Evolutionary conservation across 106 monocot genomes (phyloP), one percentile per base, ranked within the genome.

Genomic region (Vanilla planifolia): DNA sequence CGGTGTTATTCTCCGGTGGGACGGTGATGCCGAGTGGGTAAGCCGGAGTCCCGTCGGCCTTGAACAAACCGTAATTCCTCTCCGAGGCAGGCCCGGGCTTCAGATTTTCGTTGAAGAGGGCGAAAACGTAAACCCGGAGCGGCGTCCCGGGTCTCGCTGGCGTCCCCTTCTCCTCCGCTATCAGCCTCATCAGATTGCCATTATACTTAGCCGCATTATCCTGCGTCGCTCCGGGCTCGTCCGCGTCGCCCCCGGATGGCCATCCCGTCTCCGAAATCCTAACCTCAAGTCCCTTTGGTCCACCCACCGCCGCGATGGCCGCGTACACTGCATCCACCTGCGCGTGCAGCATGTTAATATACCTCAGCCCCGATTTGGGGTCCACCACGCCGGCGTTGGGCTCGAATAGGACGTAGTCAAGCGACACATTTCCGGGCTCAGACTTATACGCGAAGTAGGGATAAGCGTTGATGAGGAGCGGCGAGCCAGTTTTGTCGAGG

Each of bases 131-230:
- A 5, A 70, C 70, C 61, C 70, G 50, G 3, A 70, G 61, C 17
- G 48, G 19, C 40, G 42, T 10, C 39, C 3, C 16, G 15, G 70
- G 70, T 5, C 40, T 40, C 61, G 53, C 23, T 5, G 61, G 70
- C 30, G 70, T 70, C 19, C 70, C 70, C 47, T 70, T 70, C 21
- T 36, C n/a, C 29, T 42, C 39, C 61, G 37, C 41, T 6, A 70
- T 30, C 61, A 70, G 22, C 43, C 33, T 70, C 51, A 70, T 52
- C 61, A 70, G 51, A 29, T 70, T 70, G 4, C 70, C 70, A 5
- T 70, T 70, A n/a, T 70, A 70, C 61, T 70, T 70, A 3, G 70
- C 70, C 52, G 61, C 70, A 43, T 70, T 70, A 61, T 61, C 70
- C 42, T 51, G 70, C 40, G 61, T 61, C 11, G 70, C 70, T 14